These are phyloP conservation scores for Rhododendron henanense DNA, from an alignment of 148 eudicot species.

Conservation along the genomic window DNA sequence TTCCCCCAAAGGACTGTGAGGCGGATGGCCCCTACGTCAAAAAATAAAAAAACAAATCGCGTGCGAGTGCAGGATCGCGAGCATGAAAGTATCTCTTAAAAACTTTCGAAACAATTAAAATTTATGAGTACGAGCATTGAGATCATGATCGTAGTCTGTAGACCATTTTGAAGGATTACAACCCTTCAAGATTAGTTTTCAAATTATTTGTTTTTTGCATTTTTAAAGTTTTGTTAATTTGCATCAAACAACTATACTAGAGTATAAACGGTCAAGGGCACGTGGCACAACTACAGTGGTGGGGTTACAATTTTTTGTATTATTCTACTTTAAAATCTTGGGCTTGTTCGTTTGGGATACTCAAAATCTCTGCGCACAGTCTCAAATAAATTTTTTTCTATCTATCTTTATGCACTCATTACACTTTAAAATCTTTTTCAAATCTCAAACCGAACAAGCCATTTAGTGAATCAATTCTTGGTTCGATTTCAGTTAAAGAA, in stretches of 20 bases:
- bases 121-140: no score
- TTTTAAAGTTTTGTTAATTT: background rate
- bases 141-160: no score
- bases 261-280: background rate
- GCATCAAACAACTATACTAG: background rate
- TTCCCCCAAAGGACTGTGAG: conserved; percentile 13
- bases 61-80: fast-evolving
- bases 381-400: no score
- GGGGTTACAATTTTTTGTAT: background rate
- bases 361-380: no score
- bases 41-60: no score
- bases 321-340: background rate
- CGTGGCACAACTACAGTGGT: background rate
- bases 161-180: background rate
- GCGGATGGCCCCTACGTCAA: background rate
- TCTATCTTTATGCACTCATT: no score
- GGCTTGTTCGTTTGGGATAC: no score
- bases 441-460: no score
- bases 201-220: background rate
- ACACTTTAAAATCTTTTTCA: background rate
- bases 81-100: fast-evolving
- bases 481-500: background rate
- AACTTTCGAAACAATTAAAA: no score
- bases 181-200: background rate
- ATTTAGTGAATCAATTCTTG: background rate